phyloP scores from a whole-genome alignment of 225 moss, liverwort and hornwort species.

The Climacium dendroides region DNA sequence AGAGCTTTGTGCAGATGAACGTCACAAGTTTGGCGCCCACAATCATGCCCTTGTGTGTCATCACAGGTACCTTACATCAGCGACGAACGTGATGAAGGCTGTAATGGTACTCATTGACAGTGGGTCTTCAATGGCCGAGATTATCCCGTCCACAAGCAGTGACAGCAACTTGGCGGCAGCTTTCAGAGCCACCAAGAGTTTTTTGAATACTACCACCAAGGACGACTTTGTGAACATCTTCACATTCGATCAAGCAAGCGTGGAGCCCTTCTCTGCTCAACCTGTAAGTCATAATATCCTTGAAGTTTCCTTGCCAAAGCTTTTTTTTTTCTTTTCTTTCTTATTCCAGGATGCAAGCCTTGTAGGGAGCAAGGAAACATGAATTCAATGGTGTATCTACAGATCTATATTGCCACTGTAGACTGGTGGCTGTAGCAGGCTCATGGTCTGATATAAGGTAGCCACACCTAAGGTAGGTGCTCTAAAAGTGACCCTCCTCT shows the following conservation, averaged over 20 bases:
- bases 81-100: not conserved
- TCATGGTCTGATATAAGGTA: not conserved
- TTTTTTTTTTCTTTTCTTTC: too few relatives aligned
- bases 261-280: not conserved
- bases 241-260: not conserved
- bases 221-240: not conserved
- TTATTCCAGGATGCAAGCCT: not conserved
- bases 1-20: not conserved
- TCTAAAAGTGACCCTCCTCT: too few relatives aligned
- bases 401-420: not conserved
- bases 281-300: not conserved
- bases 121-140: not conserved
- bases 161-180: not conserved
- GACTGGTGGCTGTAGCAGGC: not conserved
- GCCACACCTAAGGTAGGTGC: too few relatives aligned
- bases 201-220: not conserved
- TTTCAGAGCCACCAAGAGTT: not conserved
- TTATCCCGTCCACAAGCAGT: not conserved
- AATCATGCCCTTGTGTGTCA: not conserved
- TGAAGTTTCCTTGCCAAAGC: not conserved
- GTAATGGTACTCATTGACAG: not conserved
- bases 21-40: not conserved
- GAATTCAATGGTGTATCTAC: not conserved
- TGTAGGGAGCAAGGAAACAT: too few relatives aligned
- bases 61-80: not conserved